Conservation (phyloP, 805 yeast species). For the Starmerella sirachaensis region DNA sequence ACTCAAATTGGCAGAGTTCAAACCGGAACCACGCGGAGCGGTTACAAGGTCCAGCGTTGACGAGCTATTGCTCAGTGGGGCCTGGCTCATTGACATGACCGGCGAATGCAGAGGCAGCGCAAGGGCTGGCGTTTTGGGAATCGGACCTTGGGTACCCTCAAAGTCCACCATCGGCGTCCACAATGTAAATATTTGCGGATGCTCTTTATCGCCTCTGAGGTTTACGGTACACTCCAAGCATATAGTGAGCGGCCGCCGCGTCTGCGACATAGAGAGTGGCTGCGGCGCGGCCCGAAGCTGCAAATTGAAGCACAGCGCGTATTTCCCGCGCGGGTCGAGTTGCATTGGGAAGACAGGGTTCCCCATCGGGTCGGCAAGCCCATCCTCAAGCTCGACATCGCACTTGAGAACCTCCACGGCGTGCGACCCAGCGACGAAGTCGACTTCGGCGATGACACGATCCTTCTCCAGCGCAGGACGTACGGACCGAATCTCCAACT, state of each 20-base stretch:
- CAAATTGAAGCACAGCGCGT: slow-evolving; percentile 18
- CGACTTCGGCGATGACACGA: slow-evolving; percentile 22
- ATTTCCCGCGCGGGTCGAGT: slow-evolving; percentile 12
- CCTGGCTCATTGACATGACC: slow-evolving; percentile 3
- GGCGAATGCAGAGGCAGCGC: slow-evolving; percentile 16
- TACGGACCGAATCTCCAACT: slow-evolving; percentile 19
- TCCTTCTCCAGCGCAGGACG: slow-evolving; percentile 23
- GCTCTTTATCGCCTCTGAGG: not conserved
- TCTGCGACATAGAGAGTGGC: slow-evolving; percentile 3
- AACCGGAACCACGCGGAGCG: slow-evolving; percentile 2
- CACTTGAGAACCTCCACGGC: slow-evolving; percentile 9
- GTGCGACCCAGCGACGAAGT: slow-evolving; percentile 12
- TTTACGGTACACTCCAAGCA: slow-evolving; percentile 17
- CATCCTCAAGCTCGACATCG: slow-evolving; percentile 17
- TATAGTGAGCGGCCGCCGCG: slow-evolving; percentile 16
- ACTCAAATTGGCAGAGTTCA: slow-evolving; percentile 8
- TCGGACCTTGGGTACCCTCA: slow-evolving; percentile 23
- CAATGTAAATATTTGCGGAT: slow-evolving; percentile 15
- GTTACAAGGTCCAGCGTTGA: slow-evolving; percentile 14
- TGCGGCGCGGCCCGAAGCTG: slow-evolving; percentile 15
- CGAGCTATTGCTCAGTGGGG: slow-evolving; percentile 2
- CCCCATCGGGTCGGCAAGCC: slow-evolving; percentile 17
- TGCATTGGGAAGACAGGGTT: slow-evolving; percentile 11
- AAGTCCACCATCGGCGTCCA: slow-evolving; percentile 23
- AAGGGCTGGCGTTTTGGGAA: slow-evolving; percentile 24